Percentiles rank a stretch among this genome's conserved stretches.
These are phyloP conservation scores for Hirsutella thompsonii DNA, from an alignment of 2,329 filamentous ascomycete species.

Conservation along the genomic window DNA sequence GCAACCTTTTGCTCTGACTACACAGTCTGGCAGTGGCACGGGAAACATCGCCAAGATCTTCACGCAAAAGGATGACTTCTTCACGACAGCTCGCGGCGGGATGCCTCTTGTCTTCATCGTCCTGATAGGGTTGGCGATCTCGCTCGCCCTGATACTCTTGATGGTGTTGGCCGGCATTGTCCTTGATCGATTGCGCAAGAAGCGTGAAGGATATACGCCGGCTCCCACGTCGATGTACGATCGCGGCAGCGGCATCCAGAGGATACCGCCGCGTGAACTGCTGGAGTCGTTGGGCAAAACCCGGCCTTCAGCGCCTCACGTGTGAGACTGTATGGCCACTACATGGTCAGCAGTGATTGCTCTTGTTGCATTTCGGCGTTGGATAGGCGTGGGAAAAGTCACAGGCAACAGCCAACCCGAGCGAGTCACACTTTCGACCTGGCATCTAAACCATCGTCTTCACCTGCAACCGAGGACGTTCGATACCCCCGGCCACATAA, in stretches of 20 bases:
- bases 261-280: slow-evolving; percentile 49
- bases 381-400: slow-evolving; percentile 16
- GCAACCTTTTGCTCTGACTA: slow-evolving; percentile 69
- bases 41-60: slow-evolving; percentile 76
- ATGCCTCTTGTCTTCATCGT: slow-evolving; percentile 67
- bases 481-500: not conserved
- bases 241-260: slow-evolving; percentile 41
- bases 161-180: slow-evolving; percentile 64
- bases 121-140: slow-evolving; percentile 67
- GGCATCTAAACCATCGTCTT: too few relatives aligned
- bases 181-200: slow-evolving; percentile 63
- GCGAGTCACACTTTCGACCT: not conserved
- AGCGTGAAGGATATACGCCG: slow-evolving; percentile 67
- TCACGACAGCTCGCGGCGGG: slow-evolving; percentile 43
- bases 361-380: slow-evolving; percentile 20
- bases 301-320: slow-evolving; percentile 31
- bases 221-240: slow-evolving; percentile 57
- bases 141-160: slow-evolving; percentile 64
- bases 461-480: not conserved
- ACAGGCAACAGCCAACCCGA: not conserved
- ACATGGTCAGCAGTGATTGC: slow-evolving; percentile 7
- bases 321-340: slow-evolving; percentile 21
- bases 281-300: slow-evolving; percentile 39
- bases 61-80: slow-evolving; percentile 68
- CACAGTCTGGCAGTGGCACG: slow-evolving; percentile 46